These are phyloP conservation scores for Ogataea methanolica DNA, from an alignment of 805 yeast genomes.

Conservation along the genomic window DNA sequence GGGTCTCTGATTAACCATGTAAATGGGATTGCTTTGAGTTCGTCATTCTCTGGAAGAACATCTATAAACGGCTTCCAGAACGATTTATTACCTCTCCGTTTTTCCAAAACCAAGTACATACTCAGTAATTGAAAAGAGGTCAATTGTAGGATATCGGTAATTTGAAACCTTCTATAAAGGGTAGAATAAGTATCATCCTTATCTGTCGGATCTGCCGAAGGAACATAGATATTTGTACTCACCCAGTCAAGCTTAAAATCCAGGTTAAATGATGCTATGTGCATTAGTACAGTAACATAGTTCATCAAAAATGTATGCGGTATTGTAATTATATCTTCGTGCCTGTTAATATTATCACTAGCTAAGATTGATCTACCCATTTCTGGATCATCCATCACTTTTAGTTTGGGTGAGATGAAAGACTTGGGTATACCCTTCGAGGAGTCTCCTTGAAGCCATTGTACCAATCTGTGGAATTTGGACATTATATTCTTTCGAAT, in stretches of 20 bases:
- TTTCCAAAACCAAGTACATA: conserved; percentile 45
- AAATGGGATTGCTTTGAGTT: conserved; percentile 56
- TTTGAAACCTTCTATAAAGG: conserved; percentile 12
- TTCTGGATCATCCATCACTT: conserved; percentile 36
- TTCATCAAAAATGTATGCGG: conserved; percentile 59
- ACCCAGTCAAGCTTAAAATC: conserved; percentile 18
- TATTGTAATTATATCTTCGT: conserved; percentile 48
- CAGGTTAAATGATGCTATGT: conserved; percentile 34
- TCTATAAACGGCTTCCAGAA: conserved; percentile 69
- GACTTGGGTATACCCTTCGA: conserved; percentile 8
- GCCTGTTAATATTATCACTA: conserved; percentile 28
- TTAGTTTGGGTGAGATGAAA: conserved; percentile 35
- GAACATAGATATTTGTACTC: conserved; percentile 21
- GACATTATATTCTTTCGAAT: conserved; percentile 3
- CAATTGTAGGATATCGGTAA: conserved; percentile 35
- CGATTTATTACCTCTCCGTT: conserved; percentile 33
- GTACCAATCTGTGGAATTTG: conserved; percentile 16
- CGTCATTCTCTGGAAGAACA: conserved; percentile 54
- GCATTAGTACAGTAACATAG: conserved; percentile 45
- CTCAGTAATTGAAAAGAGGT: conserved; percentile 59
- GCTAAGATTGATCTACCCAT: conserved; percentile 67
- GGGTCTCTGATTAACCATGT: conserved; percentile 45
- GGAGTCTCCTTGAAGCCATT: conserved; percentile 29
- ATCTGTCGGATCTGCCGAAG: conserved; percentile 9
- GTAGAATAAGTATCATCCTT: conserved; percentile 1